These are phyloP conservation scores for Sphagnum tenellum DNA, from an alignment of 225 moss, liverwort and hornwort species.

Conservation along the genomic window DNA sequence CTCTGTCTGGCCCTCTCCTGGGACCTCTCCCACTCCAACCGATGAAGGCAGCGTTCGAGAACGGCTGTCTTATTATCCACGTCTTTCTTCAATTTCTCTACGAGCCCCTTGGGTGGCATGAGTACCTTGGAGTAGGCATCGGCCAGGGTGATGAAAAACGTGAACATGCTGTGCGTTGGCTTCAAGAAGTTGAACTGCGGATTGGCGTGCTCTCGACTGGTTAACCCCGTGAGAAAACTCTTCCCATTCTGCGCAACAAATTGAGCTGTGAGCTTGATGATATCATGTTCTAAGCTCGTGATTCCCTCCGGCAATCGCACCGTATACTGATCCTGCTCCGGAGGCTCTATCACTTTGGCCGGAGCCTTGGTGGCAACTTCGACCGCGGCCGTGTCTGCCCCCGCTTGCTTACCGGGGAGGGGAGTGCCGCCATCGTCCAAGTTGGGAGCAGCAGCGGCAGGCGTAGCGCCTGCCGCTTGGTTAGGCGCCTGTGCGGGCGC, in stretches of 20 bases:
- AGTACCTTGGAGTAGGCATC: slow-evolving; percentile 97
- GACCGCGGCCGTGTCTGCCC: slow-evolving; percentile 20
- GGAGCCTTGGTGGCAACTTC: slow-evolving; percentile 37
- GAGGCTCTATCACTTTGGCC: slow-evolving; percentile 71
- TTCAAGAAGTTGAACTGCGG: slow-evolving; percentile 89
- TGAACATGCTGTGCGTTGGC: slow-evolving; percentile 99
- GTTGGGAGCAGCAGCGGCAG: slow-evolving; percentile 28
- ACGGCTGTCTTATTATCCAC: slow-evolving; percentile 73
- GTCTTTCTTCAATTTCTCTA: slow-evolving; percentile 71
- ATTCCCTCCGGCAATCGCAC: slow-evolving; percentile 82
- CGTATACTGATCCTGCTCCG: slow-evolving; percentile 78
- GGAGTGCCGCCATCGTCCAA: slow-evolving; percentile 46
- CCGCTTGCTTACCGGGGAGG: slow-evolving; percentile 25
- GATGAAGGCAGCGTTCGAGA: slow-evolving; percentile 71
- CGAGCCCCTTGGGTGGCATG: slow-evolving; percentile 87
- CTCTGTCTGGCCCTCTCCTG: slow-evolving; percentile 95
- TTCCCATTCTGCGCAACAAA: slow-evolving; percentile 98
- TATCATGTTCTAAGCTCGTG: slow-evolving; percentile 68
- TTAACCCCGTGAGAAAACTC: slow-evolving; percentile 79
- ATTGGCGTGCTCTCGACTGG: slow-evolving; percentile 86
- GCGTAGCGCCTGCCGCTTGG: slow-evolving; percentile 12
- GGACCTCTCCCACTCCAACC: slow-evolving; percentile 96
- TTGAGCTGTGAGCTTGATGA: slow-evolving; percentile 93
- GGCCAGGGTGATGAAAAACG: slow-evolving; percentile 87
- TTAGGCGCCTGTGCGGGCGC: slow-evolving; percentile 38